Percentiles rank a stretch among this genome's conserved stretches.
phyloP scores from a whole-genome alignment of 2,329 filamentous ascomycete species.

The Fusarium papillatum region DNA sequence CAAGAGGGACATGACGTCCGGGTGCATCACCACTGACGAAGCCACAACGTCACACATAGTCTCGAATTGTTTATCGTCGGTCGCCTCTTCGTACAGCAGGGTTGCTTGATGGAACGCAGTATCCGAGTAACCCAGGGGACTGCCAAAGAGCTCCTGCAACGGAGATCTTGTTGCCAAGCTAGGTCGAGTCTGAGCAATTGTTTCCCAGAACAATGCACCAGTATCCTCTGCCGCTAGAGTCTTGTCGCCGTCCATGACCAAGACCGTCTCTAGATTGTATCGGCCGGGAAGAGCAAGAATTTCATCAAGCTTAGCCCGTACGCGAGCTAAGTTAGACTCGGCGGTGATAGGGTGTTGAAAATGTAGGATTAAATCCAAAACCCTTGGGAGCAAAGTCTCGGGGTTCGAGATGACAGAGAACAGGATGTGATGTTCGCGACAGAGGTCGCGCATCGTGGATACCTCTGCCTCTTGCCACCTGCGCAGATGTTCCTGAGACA shows the following conservation, averaged over 20 bases:
- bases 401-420: constrained; percentile 54
- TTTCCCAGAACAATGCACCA: constrained; percentile 63
- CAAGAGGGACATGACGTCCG: constrained; percentile 63
- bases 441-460: constrained; percentile 56
- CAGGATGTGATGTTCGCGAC: constrained; percentile 59
- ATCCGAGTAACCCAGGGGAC: constrained; percentile 64
- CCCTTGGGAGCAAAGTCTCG: constrained; percentile 12
- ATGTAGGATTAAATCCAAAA: constrained; percentile 16
- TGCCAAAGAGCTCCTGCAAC: constrained; percentile 61
- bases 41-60: constrained; percentile 60
- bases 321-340: constrained; percentile 48
- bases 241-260: constrained; percentile 71
- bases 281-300: constrained; percentile 33
- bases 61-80: constrained; percentile 56
- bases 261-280: constrained; percentile 53
- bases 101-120: constrained; percentile 66
- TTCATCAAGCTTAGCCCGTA: background rate
- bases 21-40: constrained; percentile 55
- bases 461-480: constrained; percentile 65
- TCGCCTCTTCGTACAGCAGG: constrained; percentile 64
- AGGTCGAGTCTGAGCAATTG: background rate
- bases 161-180: constrained; percentile 27
- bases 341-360: constrained; percentile 40
- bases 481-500: constrained; percentile 18
- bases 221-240: constrained; percentile 67